A percentile compares a stretch with the other conserved stretches of the same genome.
Conservation (phyloP, 148 eudicot genomes). For the Gaultheria prostrata region DNA sequence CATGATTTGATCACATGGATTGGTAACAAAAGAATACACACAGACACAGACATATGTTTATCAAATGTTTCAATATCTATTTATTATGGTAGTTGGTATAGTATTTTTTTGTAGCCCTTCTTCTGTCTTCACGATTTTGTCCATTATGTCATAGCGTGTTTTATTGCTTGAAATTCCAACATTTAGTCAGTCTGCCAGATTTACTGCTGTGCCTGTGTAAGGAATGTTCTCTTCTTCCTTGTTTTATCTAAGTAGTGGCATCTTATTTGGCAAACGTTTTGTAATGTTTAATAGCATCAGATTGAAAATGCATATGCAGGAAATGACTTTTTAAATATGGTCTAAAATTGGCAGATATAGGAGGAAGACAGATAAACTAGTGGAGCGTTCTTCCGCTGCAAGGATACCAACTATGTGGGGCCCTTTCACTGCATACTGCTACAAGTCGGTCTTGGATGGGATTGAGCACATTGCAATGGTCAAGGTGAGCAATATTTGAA, state of each 20-base stretch:
- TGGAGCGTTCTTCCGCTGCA: constrained; percentile 73
- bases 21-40: not conserved
- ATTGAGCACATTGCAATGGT: constrained; percentile 96
- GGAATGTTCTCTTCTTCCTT: not conserved
- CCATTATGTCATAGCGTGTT: not conserved
- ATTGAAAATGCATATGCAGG: constrained; percentile 1
- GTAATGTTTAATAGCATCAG: constrained; percentile 11
- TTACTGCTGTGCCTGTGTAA: not conserved
- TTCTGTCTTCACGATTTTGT: not conserved
- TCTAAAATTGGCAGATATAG: constrained; percentile 55
- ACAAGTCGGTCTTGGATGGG: constrained; percentile 74
- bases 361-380: constrained; percentile 71
- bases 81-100: not conserved
- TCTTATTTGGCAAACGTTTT: constrained; percentile 8
- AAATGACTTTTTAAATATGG: constrained; percentile 14
- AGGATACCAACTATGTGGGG: constrained; percentile 89
- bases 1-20: not conserved
- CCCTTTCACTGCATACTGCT: constrained; percentile 75
- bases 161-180: not conserved
- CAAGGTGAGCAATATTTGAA: constrained; percentile 48
- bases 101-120: not conserved
- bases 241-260: not conserved
- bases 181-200: not conserved
- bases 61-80: not conserved
- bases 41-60: not conserved